Base-by-base conservation (phyloP, 805 yeast genomes). In the Wickerhamomyces ciferrii region DNA sequence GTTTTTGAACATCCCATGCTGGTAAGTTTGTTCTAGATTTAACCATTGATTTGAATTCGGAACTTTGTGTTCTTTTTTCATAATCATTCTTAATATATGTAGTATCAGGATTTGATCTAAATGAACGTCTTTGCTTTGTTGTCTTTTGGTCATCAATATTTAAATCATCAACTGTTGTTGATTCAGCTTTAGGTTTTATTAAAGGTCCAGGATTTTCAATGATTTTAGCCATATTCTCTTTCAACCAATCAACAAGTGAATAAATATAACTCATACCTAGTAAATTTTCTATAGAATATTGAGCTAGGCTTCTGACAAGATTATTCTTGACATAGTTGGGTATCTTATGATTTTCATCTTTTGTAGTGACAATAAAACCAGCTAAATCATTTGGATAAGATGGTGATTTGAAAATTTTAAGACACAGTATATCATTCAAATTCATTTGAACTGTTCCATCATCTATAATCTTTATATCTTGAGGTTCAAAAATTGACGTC, bases 161-260 rank as follows among this genome's bases (percentile, higher is more conserved):
- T 10, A 48, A 31, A n/a, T 44, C 47, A 1, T 45, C 40, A 7
- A 40, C 9, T 4, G 50, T 41, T 8, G 23, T 40, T 8, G 36
- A 20, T 9, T 21, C 31, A 27, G 13, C 39, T 15, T 44, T 14
- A 3, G 35, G 3, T 29, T 71, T 70, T 38, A 75, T 56, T 20
- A 92, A 70, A 2, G 83, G 81, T 0, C 96, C 95, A 0, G 98
- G 98, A 47, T 83, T 72, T 38, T 81, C 78, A 10, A 86, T 75
- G 14, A 90, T 71, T 2, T 63, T 62, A 5, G 70, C 64, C 39
- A 84, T 66, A 54, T 86, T 78, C 15, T 77, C 82, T 52, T 84
- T 83, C 17, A 91, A 56, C 91, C 95, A 90, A 51, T 89, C 95
- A 43, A 80, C 69, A n/a, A 88, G 69, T 6, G 81, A 68, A 59